phyloP scores from a whole-genome alignment of 306 rosid species.

The Glycine latifolia region DNA sequence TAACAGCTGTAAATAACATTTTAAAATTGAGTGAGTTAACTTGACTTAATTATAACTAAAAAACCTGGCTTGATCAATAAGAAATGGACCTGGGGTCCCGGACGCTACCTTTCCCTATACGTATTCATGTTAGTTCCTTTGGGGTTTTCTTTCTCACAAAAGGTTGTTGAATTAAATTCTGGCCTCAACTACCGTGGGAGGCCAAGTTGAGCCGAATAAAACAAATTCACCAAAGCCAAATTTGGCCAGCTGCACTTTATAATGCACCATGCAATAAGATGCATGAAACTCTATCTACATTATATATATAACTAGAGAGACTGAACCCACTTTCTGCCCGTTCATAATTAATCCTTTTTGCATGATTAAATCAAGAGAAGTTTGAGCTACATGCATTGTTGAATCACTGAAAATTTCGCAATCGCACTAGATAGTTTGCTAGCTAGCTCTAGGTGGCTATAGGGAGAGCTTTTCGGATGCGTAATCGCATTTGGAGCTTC shows the following conservation, averaged over 20 bases:
- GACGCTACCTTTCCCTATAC: conserved; percentile 20
- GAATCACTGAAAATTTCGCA: conserved; percentile 34
- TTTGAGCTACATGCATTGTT: background rate
- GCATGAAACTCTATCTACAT: conserved; percentile 36
- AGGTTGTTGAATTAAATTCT: conserved; percentile 29
- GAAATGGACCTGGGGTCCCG: conserved; percentile 36
- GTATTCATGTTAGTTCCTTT: background rate
- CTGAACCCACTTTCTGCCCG: conserved; percentile 47
- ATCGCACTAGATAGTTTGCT: conserved; percentile 55
- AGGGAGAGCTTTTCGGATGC: conserved; percentile 56
- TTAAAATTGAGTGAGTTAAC: background rate
- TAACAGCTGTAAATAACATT: background rate
- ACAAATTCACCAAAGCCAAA: conserved; percentile 14
- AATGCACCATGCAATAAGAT: conserved; percentile 47
- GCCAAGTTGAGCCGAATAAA: conserved; percentile 37
- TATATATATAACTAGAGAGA: conserved; percentile 6
- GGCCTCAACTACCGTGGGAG: conserved; percentile 15
- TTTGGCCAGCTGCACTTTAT: conserved; percentile 45
- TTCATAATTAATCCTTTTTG: conserved; percentile 1
- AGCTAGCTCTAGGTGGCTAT: conserved; percentile 37
- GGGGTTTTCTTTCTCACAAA: conserved; percentile 7
- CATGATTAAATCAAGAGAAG: conserved; percentile 9
- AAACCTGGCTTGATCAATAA: background rate
- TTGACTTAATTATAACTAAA: background rate
- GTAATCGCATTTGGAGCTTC: conserved; percentile 64